These are phyloP conservation scores for Penicillium malachiteum DNA, from an alignment of 495 filamentous ascomycete species.

Conservation along the genomic window DNA sequence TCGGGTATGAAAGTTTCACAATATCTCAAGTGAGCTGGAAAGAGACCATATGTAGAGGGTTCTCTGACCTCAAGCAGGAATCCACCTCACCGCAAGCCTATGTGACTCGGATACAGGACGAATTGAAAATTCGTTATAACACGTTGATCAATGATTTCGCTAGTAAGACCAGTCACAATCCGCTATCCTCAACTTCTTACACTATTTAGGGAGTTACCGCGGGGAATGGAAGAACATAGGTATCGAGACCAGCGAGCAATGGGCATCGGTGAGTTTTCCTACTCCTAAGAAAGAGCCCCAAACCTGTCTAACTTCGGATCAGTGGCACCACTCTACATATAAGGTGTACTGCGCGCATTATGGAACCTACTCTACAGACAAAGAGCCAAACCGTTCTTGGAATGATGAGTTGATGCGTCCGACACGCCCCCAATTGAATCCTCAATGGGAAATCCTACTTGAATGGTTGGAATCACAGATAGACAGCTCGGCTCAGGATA, in stretches of 20 bases:
- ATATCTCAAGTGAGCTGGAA: too few species aligned
- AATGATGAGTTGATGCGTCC: neutral
- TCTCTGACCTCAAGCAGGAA: too few species aligned
- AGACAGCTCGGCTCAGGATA: neutral
- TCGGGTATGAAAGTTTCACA: constrained; percentile 6
- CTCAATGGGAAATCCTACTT: neutral
- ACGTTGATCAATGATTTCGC: too few species aligned
- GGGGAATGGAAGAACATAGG: constrained; percentile 9
- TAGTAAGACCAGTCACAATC: constrained; percentile 1
- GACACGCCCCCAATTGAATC: neutral
- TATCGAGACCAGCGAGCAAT: constrained; percentile 15
- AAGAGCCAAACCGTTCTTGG: neutral
- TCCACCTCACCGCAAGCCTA: too few species aligned
- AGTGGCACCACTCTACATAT: constrained; percentile 27
- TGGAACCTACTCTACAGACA: constrained; percentile 18
- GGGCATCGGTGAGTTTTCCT: constrained; percentile 19
- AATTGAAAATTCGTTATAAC: too few species aligned
- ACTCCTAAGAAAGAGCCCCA: neutral
- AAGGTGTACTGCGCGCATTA: constrained; percentile 26
- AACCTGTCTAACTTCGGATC: constrained; percentile 22
- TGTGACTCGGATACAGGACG: too few species aligned
- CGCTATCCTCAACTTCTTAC: neutral
- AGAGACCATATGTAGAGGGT: too few species aligned
- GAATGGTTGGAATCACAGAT: neutral
- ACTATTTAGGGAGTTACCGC: constrained; percentile 5